Conservation (phyloP, 345 rosid genomes). For the Kandelia obovata region DNA sequence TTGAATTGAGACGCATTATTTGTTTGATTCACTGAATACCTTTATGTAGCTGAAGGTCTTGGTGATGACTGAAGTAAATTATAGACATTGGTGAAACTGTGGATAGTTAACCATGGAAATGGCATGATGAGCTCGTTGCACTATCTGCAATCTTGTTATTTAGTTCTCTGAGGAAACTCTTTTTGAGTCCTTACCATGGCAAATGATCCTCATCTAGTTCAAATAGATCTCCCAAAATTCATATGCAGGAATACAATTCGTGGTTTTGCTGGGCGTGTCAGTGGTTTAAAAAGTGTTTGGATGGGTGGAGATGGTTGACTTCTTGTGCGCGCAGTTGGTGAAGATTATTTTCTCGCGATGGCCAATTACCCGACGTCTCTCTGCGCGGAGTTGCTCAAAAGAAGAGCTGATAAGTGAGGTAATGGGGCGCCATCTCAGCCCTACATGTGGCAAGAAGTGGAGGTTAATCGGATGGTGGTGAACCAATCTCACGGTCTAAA, state of each 20-base stretch:
- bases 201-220: too few relatives aligned
- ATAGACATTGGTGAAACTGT: too few relatives aligned
- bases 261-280: neutral
- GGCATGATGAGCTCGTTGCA: too few relatives aligned
- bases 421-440: neutral
- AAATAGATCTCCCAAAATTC: too few relatives aligned
- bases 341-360: constrained; percentile 11
- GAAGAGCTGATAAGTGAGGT: neutral
- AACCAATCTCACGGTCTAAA: neutral
- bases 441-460: neutral
- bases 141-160: too few relatives aligned
- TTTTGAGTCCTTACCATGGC: too few relatives aligned
- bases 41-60: too few relatives aligned
- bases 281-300: neutral
- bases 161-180: too few relatives aligned
- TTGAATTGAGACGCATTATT: too few relatives aligned
- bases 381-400: neutral
- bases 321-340: neutral
- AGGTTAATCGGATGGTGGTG: neutral
- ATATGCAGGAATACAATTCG: neutral
- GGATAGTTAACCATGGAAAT: too few relatives aligned
- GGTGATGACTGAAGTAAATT: too few relatives aligned
- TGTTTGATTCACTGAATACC: too few relatives aligned
- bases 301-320: constrained; percentile 12
- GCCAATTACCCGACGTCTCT: constrained; percentile 26